Evolutionary conservation across 768 basidiomycete genomes (phyloP), one percentile per base, ranked within the genome.

Genomic region (Lepiota brunneoincarnata): DNA sequence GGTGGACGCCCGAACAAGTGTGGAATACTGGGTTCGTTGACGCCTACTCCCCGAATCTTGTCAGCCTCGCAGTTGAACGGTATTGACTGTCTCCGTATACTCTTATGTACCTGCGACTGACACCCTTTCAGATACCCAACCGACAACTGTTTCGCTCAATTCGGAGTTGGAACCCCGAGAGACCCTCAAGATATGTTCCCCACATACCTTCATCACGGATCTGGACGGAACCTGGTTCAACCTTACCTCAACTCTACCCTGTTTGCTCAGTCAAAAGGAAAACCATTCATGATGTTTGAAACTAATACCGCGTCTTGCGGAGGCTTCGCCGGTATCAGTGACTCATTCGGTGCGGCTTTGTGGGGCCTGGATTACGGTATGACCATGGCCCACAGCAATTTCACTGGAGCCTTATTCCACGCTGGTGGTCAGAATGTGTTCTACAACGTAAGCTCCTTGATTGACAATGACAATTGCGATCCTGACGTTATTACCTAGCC

Each of bases 291-390:
- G 49, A 86, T 88, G 84, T 76, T 87, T 58, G 87, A 89, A 67
- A 86, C 83, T 11, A 87, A 87, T 60, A 81, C 82, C 0, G 85
- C 83, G 1, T 82, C 80, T 26, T 87, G 86, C 64, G 84, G 84
- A 65, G 86, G 86, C 23, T 86, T 87, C 62, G 64, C 77, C 4
- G 87, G 85, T 0, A 67, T 87, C 28, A 80, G 77, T 41, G 80
- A 87, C 59, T 76, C 76, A 10, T 87, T 84, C 60, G 82, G 78
- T 1, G 82, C 80, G 0, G 81, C 83, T 2, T 68, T 89, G 2
- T 87, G 85, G 85, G 81, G 70, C 2, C 59, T 84, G 58, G 85
- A 87, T 63, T 84, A 82, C 66, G 77, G 73, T 1, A 65, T 86
- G 56, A 77, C 82, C 55, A 74, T 84, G 76, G 83, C 83, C 7